Base-by-base conservation (phyloP, 768 basidiomycete genomes). In the Pulveroboletus frians region DNA sequence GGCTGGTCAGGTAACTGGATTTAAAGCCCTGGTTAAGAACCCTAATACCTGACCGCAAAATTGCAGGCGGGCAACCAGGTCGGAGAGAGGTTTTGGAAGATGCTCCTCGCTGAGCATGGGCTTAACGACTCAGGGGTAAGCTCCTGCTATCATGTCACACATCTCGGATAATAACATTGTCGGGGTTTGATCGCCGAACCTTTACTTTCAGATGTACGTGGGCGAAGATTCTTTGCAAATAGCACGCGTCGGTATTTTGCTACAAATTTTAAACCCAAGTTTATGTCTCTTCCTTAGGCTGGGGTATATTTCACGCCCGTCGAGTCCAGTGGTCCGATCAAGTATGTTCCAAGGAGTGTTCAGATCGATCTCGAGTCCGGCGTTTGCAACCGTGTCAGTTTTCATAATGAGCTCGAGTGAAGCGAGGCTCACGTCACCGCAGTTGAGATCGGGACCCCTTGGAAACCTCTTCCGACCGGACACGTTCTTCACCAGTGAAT, bases 361-460 rank as follows among this genome's bases (percentile, higher is more conserved):
- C 92, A 92, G 64, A 71, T 96, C 55, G 94, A 98, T 74, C 73
- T 97, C 37, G 94, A 97, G 66, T 73, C 83, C 8, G 89, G 89
- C 9, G 94, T 96, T 9, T 83, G 85, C 63, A 82, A 94, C 56
- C 79, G 76, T 45, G 86, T 88, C 52, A 46, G 83, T 69, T 15
- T 13, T 30, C n/a, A 29, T 38, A 14, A 23, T 41, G 1, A 13
- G n/a, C n/a, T 39, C 39, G 17, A 26, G 17, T 5, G 30, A 18
- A 53, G 29, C 30, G 20, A 34, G 27, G 21, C 52, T 48, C 31
- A 63, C 23, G 21, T n/a, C 18, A 14, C 36, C 5, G 9, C 54
- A 90, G 81, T 70, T 91, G 43, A 80, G 81, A 40, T 75, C 81
- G 23, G 88, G 91, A 10, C 68, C 77, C 3, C 69, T 88, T 34